Evolutionary conservation across 208 protist genomes (phyloP).

Genomic region (Crithidia mellificae): DNA sequence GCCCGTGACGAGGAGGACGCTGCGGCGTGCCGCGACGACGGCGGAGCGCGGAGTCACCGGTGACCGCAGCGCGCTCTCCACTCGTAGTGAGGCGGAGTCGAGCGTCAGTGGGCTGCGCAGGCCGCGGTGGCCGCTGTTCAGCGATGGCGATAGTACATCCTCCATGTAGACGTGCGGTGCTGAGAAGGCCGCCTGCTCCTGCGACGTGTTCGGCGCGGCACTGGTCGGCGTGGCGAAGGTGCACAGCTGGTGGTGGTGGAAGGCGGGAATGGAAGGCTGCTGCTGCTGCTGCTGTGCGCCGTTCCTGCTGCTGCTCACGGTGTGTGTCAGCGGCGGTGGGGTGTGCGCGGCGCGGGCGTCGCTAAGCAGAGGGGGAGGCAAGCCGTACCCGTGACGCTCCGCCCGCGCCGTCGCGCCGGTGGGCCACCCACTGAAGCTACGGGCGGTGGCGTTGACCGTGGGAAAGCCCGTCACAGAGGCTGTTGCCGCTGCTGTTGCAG

Average conservation of each 20-base stretch:
- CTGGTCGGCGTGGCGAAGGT: neutral
- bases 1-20: neutral
- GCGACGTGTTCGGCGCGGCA: neutral
- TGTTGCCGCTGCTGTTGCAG: too few species aligned
- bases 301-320: too few species aligned
- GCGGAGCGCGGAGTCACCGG: neutral
- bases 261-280: neutral
- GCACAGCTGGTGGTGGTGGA: neutral
- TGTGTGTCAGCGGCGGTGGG: too few species aligned
- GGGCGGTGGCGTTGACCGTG: too few species aligned
- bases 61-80: neutral
- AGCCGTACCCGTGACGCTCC: too few species aligned
- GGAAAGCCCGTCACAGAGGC: too few species aligned
- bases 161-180: neutral
- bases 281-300: too few species aligned
- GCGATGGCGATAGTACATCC: neutral
- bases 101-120: conserved; percentile 4
- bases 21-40: neutral
- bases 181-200: neutral
- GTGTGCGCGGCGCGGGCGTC: too few species aligned
- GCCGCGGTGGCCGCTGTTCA: neutral
- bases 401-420: too few species aligned
- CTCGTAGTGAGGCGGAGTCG: neutral
- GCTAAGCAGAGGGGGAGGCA: too few species aligned
- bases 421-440: too few species aligned